These are phyloP conservation scores for Graphiopsis chlorocephala DNA, from an alignment of 2,329 filamentous ascomycete genomes.

Conservation along the genomic window DNA sequence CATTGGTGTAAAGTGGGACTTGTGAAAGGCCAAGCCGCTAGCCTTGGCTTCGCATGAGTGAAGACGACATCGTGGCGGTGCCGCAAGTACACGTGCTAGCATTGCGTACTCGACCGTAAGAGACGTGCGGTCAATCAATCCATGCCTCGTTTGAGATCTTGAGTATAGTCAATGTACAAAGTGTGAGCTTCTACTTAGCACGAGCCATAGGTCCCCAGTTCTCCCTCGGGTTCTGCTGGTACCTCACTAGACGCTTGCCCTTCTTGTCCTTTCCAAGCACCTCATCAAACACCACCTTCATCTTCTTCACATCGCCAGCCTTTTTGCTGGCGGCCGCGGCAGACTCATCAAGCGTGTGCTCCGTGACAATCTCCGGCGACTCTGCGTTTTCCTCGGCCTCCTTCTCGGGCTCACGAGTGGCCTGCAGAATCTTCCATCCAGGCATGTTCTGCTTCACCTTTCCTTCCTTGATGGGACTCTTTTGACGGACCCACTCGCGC, in stretches of 20 bases:
- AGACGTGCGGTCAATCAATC: too few species aligned
- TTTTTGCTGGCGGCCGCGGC: conserved; percentile 12
- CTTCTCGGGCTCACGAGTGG: conserved; percentile 34
- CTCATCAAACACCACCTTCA: conserved; percentile 76
- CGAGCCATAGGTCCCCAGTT: conserved; percentile 86
- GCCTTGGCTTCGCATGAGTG: too few species aligned
- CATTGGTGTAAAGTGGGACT: too few species aligned
- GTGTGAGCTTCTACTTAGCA: conserved; percentile 40
- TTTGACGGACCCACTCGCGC: conserved; percentile 84
- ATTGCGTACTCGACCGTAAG: too few species aligned
- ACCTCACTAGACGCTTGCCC: conserved; percentile 69
- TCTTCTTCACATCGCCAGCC: conserved; percentile 34
- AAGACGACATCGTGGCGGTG: too few species aligned
- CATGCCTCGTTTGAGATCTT: too few species aligned
- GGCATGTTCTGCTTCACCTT: conserved; percentile 68
- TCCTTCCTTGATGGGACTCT: conserved; percentile 70
- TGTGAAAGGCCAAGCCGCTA: too few species aligned
- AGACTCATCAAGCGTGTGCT: conserved; percentile 14
- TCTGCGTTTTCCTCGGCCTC: conserved; percentile 24
- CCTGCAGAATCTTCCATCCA: conserved; percentile 62
- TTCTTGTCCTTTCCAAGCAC: conserved; percentile 66
- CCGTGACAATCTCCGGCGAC: conserved; percentile 22
- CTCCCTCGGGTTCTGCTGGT: conserved; percentile 83
- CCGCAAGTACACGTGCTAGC: too few species aligned
- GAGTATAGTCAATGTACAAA: too few species aligned